These are phyloP conservation scores for Candida qinlingensis DNA, from an alignment of 805 yeast genomes.

Conservation along the genomic window DNA sequence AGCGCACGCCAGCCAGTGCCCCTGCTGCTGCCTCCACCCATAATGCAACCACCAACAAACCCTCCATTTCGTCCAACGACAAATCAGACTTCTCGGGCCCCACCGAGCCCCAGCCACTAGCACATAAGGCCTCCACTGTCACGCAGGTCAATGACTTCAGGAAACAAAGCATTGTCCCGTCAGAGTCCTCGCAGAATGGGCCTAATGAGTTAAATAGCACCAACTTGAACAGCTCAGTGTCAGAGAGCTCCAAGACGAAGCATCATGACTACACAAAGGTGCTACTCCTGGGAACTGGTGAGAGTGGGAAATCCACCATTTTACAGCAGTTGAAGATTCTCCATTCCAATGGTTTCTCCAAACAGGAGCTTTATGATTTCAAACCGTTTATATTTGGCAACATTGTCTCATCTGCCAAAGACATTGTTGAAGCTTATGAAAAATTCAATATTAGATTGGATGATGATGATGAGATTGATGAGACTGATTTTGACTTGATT, in stretches of 20 bases:
- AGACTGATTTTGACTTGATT: slow-evolving; percentile 24
- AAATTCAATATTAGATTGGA: slow-evolving; percentile 36
- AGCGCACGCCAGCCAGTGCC: slow-evolving; percentile 2
- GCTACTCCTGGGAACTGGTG: slow-evolving; percentile 79
- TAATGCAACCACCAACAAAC: background rate
- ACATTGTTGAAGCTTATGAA: slow-evolving; percentile 59
- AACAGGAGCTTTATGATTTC: slow-evolving; percentile 65
- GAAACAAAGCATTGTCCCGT: background rate
- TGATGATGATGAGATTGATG: slow-evolving; percentile 27
- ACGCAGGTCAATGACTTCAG: background rate
- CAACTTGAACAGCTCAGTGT: background rate
- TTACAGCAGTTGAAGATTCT: slow-evolving; percentile 40
- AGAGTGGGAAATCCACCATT: slow-evolving; percentile 40
- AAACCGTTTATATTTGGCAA: slow-evolving; percentile 77
- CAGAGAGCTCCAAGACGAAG: slow-evolving; percentile 12
- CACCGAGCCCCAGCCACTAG: background rate
- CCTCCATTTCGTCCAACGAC: slow-evolving; percentile 7
- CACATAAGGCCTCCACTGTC: background rate
- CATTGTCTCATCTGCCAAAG: slow-evolving; percentile 69
- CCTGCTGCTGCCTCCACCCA: too few species aligned
- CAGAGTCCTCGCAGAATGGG: background rate
- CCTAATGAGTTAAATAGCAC: background rate
- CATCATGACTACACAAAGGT: slow-evolving; percentile 57
- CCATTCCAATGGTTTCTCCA: slow-evolving; percentile 35
- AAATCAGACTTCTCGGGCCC: slow-evolving; percentile 6